phyloP scores from a whole-genome alignment of 176 grass and related monocot genomes.

The maize (Zea mays) region DNA sequence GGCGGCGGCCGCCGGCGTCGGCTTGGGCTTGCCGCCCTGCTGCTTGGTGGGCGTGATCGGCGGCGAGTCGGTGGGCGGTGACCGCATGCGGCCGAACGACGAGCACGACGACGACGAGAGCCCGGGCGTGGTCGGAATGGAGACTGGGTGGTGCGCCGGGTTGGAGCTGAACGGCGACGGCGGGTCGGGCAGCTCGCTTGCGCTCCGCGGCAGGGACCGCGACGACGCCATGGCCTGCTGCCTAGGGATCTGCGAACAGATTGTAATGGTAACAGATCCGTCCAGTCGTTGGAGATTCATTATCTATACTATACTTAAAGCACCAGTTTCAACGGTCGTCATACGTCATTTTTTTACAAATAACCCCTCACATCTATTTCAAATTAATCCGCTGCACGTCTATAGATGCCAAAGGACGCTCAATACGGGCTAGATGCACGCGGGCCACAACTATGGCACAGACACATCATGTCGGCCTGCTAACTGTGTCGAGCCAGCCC shows the following conservation, averaged over 20 bases:
- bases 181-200: slow-evolving; percentile 16
- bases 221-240: slow-evolving; percentile 24
- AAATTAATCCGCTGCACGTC: no score
- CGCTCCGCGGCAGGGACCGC: slow-evolving; percentile 22
- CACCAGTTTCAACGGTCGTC: no score
- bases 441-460: no score
- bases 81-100: slow-evolving; percentile 31
- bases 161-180: slow-evolving; percentile 37
- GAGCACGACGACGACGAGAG: not conserved
- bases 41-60: slow-evolving; percentile 4
- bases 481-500: no score
- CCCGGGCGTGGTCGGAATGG: slow-evolving; percentile 1
- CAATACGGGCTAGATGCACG: no score
- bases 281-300: not conserved
- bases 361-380: no score
- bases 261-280: not conserved
- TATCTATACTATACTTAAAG: not conserved
- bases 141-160: slow-evolving; percentile 8
- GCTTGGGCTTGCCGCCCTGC: slow-evolving; percentile 9
- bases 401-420: no score
- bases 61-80: slow-evolving; percentile 18
- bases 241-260: not conserved
- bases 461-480: no score
- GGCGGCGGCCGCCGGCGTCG: not conserved
- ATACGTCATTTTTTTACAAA: no score